A percentile compares a stretch with the other conserved stretches of the same genome.
Conservation (phyloP, 2,329 filamentous ascomycete genomes). For the Diplocarpon rosae region DNA sequence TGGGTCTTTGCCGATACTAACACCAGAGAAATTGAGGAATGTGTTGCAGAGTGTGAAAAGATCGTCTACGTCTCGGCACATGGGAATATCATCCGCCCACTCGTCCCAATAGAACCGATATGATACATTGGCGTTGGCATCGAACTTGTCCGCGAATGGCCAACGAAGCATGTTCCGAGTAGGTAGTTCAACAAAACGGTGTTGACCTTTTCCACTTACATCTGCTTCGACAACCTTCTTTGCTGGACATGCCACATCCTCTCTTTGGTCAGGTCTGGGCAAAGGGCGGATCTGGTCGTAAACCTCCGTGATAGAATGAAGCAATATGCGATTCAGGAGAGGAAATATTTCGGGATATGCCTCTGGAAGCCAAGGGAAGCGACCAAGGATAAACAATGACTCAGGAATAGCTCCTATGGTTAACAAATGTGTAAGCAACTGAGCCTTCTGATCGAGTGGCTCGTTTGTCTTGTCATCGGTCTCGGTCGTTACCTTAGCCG, state of each 20-base stretch:
- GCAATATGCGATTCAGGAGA: constrained; percentile 73
- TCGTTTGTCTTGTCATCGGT: constrained; percentile 47
- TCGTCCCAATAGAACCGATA: constrained; percentile 98
- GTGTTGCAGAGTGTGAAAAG: constrained; percentile 79
- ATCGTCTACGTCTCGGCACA: constrained; percentile 85
- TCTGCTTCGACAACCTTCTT: constrained; percentile 45
- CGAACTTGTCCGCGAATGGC: constrained; percentile 70
- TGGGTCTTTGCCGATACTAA: constrained; percentile 80
- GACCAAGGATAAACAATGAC: constrained; percentile 80
- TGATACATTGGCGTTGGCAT: constrained; percentile 60
- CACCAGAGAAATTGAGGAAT: constrained; percentile 73
- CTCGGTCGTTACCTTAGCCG: constrained; percentile 34
- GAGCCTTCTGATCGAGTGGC: constrained; percentile 78
- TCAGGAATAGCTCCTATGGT: constrained; percentile 89
- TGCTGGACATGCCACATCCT: constrained; percentile 35
- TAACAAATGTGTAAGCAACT: constrained; percentile 72
- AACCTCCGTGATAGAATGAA: constrained; percentile 71
- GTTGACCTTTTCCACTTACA: constrained; percentile 58
- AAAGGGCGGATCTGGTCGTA: constrained; percentile 34
- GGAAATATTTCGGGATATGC: constrained; percentile 71
- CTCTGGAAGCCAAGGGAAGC: constrained; percentile 86
- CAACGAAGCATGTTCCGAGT: constrained; percentile 65
- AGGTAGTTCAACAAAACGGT: constrained; percentile 48
- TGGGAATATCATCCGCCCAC: constrained; percentile 85
- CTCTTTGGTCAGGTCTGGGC: constrained; percentile 14